phyloP scores from a whole-genome alignment of 2,329 filamentous ascomycete species.

The Fusarium armeniacum region DNA sequence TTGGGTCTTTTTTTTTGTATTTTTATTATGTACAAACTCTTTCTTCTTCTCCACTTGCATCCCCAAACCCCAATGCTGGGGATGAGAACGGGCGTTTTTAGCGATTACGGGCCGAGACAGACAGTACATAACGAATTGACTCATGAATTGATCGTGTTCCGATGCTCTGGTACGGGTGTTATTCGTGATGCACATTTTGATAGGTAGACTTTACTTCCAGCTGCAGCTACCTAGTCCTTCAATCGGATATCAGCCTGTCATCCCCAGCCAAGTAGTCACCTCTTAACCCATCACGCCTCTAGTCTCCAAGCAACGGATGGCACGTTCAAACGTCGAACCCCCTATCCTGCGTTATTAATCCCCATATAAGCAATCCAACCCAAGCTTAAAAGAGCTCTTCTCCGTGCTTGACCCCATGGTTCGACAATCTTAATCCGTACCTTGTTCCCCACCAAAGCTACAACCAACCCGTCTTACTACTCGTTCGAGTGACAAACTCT shows the following conservation, averaged over 20 bases:
- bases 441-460: constrained; percentile 8
- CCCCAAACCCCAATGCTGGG: neutral
- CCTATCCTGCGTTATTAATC: constrained; percentile 4
- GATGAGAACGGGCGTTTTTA: neutral
- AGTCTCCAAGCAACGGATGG: constrained; percentile 9
- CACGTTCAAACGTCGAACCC: neutral
- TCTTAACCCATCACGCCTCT: neutral
- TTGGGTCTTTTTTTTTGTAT: constrained; percentile 4
- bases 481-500: constrained; percentile 26
- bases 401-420: constrained; percentile 36
- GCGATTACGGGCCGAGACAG: constrained; percentile 20
- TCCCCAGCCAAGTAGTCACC: neutral
- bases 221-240: neutral
- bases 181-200: neutral
- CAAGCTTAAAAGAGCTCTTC: neutral
- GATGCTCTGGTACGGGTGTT: neutral
- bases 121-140: constrained; percentile 4
- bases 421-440: constrained; percentile 44
- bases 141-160: constrained; percentile 1
- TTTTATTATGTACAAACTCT: constrained; percentile 36
- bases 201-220: neutral
- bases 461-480: constrained; percentile 14
- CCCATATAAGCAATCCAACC: neutral
- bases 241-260: constrained; percentile 11
- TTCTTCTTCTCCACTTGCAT: constrained; percentile 26